Conservation (phyloP, 1,284 basidiomycete genomes). For the Trichosporon coremiiforme region DNA sequence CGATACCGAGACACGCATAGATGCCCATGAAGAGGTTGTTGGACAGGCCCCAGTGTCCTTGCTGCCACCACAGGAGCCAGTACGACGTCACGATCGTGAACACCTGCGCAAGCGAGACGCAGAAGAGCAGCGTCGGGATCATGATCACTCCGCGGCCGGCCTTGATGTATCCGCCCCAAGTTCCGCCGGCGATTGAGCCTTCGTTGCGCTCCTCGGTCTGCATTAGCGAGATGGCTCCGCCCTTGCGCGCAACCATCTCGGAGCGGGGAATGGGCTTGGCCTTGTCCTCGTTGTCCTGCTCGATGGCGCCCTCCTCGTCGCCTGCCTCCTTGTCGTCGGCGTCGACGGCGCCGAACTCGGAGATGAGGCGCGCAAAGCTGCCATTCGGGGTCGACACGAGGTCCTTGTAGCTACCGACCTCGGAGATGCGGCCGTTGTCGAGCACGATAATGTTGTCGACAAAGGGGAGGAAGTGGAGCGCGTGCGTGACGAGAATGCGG, state of each 20-base stretch:
- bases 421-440: constrained; percentile 71
- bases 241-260: constrained; percentile 49
- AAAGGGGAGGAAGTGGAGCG: constrained; percentile 57
- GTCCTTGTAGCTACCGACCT: constrained; percentile 72
- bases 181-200: constrained; percentile 49
- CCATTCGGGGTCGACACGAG: constrained; percentile 64
- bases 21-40: constrained; percentile 61
- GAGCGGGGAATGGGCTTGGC: constrained; percentile 36
- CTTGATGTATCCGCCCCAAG: constrained; percentile 58
- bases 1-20: constrained; percentile 61
- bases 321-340: constrained; percentile 53
- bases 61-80: constrained; percentile 77
- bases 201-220: constrained; percentile 56
- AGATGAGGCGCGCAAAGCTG: constrained; percentile 71
- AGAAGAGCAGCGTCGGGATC: constrained; percentile 58
- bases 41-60: constrained; percentile 54
- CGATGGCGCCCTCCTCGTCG: constrained; percentile 54
- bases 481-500: constrained; percentile 66
- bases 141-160: constrained; percentile 59
- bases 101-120: constrained; percentile 49
- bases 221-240: constrained; percentile 55
- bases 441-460: constrained; percentile 58
- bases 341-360: constrained; percentile 66
- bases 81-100: constrained; percentile 54
- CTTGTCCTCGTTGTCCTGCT: constrained; percentile 34